A percentile compares a stretch with the other conserved stretches of the same genome.
Conservation (phyloP, 495 filamentous ascomycete genomes). For the Evernia prunastri region DNA sequence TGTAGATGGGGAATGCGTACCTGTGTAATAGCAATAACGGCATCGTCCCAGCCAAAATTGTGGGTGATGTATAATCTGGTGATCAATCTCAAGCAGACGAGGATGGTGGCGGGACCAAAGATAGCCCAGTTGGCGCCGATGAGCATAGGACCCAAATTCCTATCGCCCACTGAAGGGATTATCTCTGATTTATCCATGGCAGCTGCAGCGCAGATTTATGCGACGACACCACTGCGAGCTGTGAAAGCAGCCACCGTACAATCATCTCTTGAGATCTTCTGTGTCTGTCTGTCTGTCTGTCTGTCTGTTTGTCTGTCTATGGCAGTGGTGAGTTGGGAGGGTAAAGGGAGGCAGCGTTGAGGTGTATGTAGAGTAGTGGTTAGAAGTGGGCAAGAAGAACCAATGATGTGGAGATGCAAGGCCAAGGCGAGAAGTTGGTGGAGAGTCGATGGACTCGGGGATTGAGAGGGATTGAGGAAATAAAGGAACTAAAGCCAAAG, state of each 20-base stretch:
- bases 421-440: too few relatives aligned
- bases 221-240: not conserved
- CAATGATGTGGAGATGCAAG: not conserved
- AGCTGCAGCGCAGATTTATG: not conserved
- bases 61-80: conserved; percentile 21
- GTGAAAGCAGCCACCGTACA: not conserved
- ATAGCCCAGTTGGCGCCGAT: conserved; percentile 22
- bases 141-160: conserved; percentile 18
- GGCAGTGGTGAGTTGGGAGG: not conserved
- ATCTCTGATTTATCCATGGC: conserved; percentile 15
- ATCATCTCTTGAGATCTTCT: not conserved
- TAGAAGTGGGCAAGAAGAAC: not conserved
- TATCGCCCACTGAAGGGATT: conserved; percentile 15
- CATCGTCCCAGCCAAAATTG: conserved; percentile 28
- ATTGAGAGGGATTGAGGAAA: too few relatives aligned
- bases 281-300: too few relatives aligned
- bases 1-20: conserved; percentile 6
- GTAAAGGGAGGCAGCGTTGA: not conserved
- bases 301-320: too few relatives aligned
- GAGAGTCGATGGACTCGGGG: not conserved
- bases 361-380: not conserved
- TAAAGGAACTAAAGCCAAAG: not conserved
- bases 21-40: conserved; percentile 18
- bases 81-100: conserved; percentile 16
- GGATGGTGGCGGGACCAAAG: conserved; percentile 21